Evolutionary conservation across 768 basidiomycete genomes (phyloP).

Genomic region (Suillus subaureus): DNA sequence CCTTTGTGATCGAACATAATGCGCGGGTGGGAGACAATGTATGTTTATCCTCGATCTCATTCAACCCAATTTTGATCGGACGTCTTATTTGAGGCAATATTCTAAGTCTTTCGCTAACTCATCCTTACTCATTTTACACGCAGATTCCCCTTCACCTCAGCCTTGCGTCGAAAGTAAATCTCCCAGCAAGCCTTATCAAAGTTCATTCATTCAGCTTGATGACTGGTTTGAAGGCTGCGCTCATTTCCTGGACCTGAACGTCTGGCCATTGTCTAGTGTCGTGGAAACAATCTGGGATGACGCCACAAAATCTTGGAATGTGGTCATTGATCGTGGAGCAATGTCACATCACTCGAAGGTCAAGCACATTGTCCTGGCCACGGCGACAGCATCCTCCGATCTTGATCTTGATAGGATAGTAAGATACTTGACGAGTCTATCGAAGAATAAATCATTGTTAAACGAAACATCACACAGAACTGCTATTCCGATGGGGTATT

Average conservation of each 20-base stretch:
- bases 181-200: background rate
- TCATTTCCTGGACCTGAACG: constrained; percentile 56
- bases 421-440: constrained; percentile 19
- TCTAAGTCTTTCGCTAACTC: background rate
- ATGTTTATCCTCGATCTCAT: constrained; percentile 9
- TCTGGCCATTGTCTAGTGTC: constrained; percentile 55
- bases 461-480: constrained; percentile 32
- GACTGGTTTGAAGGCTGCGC: constrained; percentile 69
- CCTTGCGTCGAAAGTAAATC: constrained; percentile 49
- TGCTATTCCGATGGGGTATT: constrained; percentile 51
- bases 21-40: constrained; percentile 50
- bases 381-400: constrained; percentile 45
- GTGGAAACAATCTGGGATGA: constrained; percentile 36
- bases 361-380: constrained; percentile 58
- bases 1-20: constrained; percentile 57
- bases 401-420: constrained; percentile 45
- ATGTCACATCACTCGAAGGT: constrained; percentile 40
- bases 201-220: constrained; percentile 41
- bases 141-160: constrained; percentile 53
- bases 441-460: background rate
- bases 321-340: constrained; percentile 36
- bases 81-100: constrained; percentile 55
- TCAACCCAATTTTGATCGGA: constrained; percentile 43
- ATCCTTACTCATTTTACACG: background rate
- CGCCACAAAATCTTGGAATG: constrained; percentile 44